Evolutionary conservation across 192 early-diverging fungal genomes (phyloP).

Genomic region (Chytriomyces hyalinus): DNA sequence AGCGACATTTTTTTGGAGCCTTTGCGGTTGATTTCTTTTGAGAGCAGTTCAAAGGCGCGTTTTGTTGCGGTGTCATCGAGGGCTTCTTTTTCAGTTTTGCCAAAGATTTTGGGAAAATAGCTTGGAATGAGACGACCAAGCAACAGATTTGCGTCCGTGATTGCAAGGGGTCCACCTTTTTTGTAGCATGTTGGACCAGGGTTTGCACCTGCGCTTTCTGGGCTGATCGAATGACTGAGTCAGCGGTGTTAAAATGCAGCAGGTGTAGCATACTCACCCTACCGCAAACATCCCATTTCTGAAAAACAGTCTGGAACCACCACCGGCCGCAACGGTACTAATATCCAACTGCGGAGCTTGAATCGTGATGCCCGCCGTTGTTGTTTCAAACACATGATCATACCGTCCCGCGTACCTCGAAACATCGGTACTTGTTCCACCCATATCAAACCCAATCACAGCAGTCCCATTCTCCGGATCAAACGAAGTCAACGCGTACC

Average conservation of each 20-base stretch:
- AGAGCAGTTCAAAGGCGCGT: constrained; percentile 68
- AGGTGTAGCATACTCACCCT: constrained; percentile 59
- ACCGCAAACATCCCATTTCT: constrained; percentile 93
- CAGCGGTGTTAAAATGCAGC: neutral
- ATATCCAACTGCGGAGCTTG: constrained; percentile 97
- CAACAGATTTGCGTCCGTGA: constrained; percentile 93
- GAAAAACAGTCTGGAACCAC: constrained; percentile 91
- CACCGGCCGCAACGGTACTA: constrained; percentile 95
- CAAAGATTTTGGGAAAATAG: constrained; percentile 96
- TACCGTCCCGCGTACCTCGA: constrained; percentile 86
- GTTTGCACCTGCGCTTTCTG: constrained; percentile 86
- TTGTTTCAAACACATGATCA: constrained; percentile 95
- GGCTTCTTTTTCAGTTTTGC: constrained; percentile 77
- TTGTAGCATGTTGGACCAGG: constrained; percentile 97
- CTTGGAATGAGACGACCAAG: constrained; percentile 83
- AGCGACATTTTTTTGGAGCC: constrained; percentile 57
- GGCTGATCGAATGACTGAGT: constrained; percentile 31
- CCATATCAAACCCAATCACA: constrained; percentile 98
- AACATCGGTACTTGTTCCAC: constrained; percentile 80
- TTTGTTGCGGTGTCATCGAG: constrained; percentile 72
- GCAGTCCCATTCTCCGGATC: constrained; percentile 52
- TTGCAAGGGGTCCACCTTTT: constrained; percentile 88
- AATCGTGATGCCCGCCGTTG: constrained; percentile 81
- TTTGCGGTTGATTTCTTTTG: constrained; percentile 67
- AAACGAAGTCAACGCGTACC: constrained; percentile 66